Base-by-base conservation (phyloP, 805 yeast species). In the Metschnikowia orientalis region DNA sequence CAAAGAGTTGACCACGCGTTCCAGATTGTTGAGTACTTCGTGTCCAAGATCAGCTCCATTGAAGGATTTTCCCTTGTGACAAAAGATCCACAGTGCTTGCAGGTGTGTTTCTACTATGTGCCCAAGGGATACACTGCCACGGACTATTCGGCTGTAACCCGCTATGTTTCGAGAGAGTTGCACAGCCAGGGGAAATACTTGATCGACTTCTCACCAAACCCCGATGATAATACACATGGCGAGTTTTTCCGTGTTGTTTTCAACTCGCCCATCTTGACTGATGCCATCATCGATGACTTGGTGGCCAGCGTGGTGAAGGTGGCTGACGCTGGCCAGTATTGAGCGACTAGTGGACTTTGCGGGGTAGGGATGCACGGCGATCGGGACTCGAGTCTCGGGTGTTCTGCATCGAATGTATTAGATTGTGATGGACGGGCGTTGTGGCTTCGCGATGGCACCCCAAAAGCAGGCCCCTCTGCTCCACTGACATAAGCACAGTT, bases 191-290 rank as follows among this genome's bases (percentile, higher is more conserved):
- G 87, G n/a, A 69, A 74, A 48, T 85, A 80, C 51, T 61, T 86
- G 46, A 71, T 86, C 22, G 95, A 85, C 53, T 86, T 75, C 53
- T 80, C 94, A 11, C 94, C 94, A 2, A 74, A 76, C 32, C 75
- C 76, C 1, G 28, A 50, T 10, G 71, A 72, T 25, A 71, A 71
- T 28, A 60, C 61, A 18, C 59, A 67, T 13, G 95, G 94, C 5
- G 92, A 84, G 56, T 86, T 86, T 51, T 85, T 85, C 66, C 65
- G 95, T 35, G 90, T 82, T 9, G 95, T 86, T 5, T 78, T 86
- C 57, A 81, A 81, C 55, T 76, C 88, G 32, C 92, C 95, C 2
- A 62, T 61, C 11, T 52, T 67, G 35, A 59, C 62, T 11, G 61
- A 56, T 28, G 21, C 34, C 11, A 50, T 61, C 6, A 48, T 63